Evolutionary conservation across 2,329 filamentous ascomycete species (phyloP).

Genomic region (Hypoxylon sp.): DNA sequence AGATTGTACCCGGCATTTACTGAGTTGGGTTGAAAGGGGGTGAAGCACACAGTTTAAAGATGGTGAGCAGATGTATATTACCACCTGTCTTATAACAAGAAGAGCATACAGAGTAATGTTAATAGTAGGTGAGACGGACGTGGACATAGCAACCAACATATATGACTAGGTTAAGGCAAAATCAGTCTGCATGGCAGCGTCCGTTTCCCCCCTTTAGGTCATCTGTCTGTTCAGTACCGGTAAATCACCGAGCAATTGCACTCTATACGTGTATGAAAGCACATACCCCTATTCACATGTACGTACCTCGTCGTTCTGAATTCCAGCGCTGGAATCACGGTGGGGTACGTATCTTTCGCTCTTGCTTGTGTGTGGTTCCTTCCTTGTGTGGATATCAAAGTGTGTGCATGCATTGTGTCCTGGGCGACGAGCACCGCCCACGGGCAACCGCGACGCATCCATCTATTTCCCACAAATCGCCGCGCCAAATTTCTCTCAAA

Average conservation of each 20-base stretch:
- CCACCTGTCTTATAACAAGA: background rate
- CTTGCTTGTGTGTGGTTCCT: background rate
- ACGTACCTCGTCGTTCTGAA: background rate
- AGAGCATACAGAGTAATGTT: background rate
- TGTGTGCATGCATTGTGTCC: background rate
- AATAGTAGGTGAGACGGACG: background rate
- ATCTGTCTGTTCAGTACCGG: background rate
- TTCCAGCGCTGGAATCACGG: background rate
- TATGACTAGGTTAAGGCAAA: background rate
- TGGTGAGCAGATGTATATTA: background rate
- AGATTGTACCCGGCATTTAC: conserved; percentile 89
- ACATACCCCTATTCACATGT: background rate
- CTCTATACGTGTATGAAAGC: background rate
- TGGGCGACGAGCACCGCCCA: background rate
- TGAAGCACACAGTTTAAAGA: background rate
- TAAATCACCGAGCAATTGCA: background rate
- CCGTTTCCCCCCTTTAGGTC: background rate
- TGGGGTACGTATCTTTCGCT: background rate
- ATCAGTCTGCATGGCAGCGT: background rate
- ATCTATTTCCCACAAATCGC: conserved; percentile 1
- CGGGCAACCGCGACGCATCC: background rate
- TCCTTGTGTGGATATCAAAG: background rate
- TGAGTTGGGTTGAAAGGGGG: conserved; percentile 57
- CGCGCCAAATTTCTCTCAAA: background rate
- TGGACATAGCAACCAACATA: background rate